Percentiles rank a stretch among this genome's conserved stretches.
Conservation (phyloP, 768 basidiomycete genomes). For the Boletus rufocinnamomeus region DNA sequence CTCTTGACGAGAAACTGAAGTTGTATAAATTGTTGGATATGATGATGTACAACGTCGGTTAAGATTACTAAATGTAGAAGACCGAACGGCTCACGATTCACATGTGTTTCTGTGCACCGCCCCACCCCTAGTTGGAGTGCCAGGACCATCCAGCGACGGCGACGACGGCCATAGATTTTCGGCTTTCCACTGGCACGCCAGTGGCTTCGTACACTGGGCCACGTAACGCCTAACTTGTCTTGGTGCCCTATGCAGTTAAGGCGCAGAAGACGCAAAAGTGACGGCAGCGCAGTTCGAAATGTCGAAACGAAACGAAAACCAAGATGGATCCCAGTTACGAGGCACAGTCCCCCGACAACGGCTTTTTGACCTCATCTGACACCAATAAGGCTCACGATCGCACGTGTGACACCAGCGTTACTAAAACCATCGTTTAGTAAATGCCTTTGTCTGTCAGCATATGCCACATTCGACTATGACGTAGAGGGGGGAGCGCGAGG, state of each 20-base stretch:
- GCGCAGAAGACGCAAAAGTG: not conserved
- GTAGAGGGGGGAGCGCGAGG: conserved; percentile 1
- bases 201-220: not conserved
- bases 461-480: conserved; percentile 8
- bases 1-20: not conserved
- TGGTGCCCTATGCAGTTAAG: not conserved
- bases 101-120: not conserved
- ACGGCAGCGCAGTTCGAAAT: not conserved
- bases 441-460: not conserved
- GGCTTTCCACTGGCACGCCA: not conserved
- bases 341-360: not conserved
- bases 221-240: not conserved
- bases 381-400: not conserved
- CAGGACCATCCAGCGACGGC: not conserved
- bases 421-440: not conserved
- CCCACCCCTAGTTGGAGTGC: not conserved
- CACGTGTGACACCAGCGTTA: not conserved
- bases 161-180: not conserved
- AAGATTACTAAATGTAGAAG: not conserved
- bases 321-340: not conserved
- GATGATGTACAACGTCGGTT: not conserved
- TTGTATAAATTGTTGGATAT: not conserved
- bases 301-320: conserved; percentile 5
- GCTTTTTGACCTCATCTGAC: not conserved
- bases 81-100: not conserved